Percentiles rank a stretch among this genome's conserved stretches.
Evolutionary conservation across 345 rosid genomes (phyloP).

Genomic region (Eutrema japonicum): DNA sequence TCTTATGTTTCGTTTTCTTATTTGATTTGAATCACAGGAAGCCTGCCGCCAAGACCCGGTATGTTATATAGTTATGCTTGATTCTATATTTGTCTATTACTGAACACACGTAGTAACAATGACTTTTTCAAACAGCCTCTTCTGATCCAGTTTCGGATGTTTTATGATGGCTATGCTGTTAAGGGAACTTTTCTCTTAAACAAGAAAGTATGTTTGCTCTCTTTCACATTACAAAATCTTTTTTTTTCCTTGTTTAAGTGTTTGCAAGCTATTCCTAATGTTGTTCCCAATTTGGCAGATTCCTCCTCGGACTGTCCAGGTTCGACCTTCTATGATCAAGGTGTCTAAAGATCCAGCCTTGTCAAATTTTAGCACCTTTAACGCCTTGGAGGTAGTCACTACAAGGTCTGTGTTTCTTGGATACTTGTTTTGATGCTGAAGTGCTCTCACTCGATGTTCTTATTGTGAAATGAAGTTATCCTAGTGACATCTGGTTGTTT

Average conservation of each 20-base stretch:
- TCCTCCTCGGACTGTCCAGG: slow-evolving; percentile 50
- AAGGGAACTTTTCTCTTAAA: slow-evolving; percentile 84
- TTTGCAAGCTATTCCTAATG: slow-evolving; percentile 14
- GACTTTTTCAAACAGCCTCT: slow-evolving; percentile 58
- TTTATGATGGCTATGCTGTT: slow-evolving; percentile 64
- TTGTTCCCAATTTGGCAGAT: slow-evolving; percentile 49
- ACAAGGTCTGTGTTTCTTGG: slow-evolving; percentile 57
- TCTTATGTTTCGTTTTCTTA: not conserved
- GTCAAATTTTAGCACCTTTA: slow-evolving; percentile 37
- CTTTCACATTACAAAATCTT: not conserved
- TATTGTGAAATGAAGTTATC: not conserved
- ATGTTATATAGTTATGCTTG: slow-evolving; percentile 30
- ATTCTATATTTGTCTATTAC: slow-evolving; percentile 7
- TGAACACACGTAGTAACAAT: slow-evolving; percentile 19
- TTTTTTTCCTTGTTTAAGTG: not conserved
- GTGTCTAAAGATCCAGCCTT: slow-evolving; percentile 49
- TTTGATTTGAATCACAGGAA: slow-evolving; percentile 22
- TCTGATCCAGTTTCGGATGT: slow-evolving; percentile 79
- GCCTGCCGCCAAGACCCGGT: slow-evolving; percentile 44
- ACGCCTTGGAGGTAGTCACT: slow-evolving; percentile 66
- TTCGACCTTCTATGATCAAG: slow-evolving; percentile 76
- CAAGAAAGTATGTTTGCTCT: slow-evolving; percentile 55
- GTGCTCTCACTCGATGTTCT: not conserved
- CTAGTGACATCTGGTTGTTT: slow-evolving; percentile 19
- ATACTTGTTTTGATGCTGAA: not conserved